phyloP scores from a whole-genome alignment of 768 basidiomycete genomes.

The Rhizopogon sp. region DNA sequence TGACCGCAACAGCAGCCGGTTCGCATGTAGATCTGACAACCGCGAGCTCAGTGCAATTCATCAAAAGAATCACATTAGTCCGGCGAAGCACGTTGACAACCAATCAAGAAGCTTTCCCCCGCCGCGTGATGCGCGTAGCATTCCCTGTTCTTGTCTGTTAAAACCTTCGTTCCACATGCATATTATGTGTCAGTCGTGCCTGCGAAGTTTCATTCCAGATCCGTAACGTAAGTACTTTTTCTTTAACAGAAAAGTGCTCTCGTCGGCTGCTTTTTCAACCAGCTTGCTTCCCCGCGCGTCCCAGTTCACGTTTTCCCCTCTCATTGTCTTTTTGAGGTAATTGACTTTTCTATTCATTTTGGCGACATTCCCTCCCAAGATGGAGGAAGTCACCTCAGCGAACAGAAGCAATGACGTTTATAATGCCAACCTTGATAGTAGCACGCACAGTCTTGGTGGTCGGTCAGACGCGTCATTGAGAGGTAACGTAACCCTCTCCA shows the following conservation, averaged over 20 bases:
- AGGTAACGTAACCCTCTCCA: constrained; percentile 14
- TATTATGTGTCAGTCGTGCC: neutral
- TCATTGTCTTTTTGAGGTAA: neutral
- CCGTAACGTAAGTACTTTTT: neutral
- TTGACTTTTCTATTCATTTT: neutral
- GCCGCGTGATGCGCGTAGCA: neutral
- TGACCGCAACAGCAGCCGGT: constrained; percentile 1
- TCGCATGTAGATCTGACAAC: neutral
- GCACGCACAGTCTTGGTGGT: constrained; percentile 9
- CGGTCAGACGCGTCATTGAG: constrained; percentile 15
- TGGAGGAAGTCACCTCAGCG: constrained; percentile 17
- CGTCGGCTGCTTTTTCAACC: neutral
- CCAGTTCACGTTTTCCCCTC: neutral
- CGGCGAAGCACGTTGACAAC: neutral
- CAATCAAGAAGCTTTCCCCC: neutral
- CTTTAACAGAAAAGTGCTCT: neutral
- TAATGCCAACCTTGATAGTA: constrained; percentile 6
- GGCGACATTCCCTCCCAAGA: constrained; percentile 13
- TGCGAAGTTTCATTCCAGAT: neutral
- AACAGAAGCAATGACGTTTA: constrained; percentile 12
- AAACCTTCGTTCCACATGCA: constrained; percentile 1
- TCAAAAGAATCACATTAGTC: no score
- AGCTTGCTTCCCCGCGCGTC: neutral
- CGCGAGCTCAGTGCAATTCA: neutral
- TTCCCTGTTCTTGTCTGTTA: neutral